These are phyloP conservation scores for Ophiostoma pallidulum DNA, from an alignment of 2,329 filamentous ascomycete species.

Conservation along the genomic window DNA sequence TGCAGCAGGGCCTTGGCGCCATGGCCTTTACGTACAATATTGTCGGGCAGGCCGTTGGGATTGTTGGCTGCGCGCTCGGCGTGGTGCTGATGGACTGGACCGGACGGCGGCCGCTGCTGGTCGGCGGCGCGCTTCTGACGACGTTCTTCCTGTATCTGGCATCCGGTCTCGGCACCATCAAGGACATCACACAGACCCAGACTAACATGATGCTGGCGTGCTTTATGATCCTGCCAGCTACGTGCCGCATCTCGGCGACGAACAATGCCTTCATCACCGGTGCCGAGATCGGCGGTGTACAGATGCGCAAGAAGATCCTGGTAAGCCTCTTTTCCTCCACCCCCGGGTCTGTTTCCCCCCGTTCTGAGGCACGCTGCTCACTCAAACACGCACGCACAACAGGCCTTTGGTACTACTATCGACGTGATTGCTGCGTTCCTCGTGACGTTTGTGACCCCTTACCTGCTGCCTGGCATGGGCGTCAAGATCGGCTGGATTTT, in stretches of 20 bases:
- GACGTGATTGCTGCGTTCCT: conserved; percentile 10
- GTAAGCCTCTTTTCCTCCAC: conserved; percentile 1
- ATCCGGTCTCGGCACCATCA: conserved; percentile 3
- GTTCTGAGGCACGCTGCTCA: not conserved
- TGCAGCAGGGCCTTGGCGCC: conserved; percentile 13
- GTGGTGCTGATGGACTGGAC: conserved; percentile 5
- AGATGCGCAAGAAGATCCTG: conserved; percentile 13
- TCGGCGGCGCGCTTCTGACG: conserved; percentile 1
- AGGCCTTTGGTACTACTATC: conserved; percentile 7
- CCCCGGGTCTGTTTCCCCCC: not conserved
- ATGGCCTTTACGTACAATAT: conserved; percentile 16
- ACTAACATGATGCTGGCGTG: conserved; percentile 13
- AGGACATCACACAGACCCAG: conserved; percentile 3
- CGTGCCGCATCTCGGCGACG: conserved; percentile 10
- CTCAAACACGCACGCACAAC: too few species aligned
- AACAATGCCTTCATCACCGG: conserved; percentile 13
- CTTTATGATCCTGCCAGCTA: conserved; percentile 12
- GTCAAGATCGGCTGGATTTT: conserved; percentile 15
- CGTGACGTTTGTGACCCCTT: conserved; percentile 12
- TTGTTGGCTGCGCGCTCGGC: conserved; percentile 7
- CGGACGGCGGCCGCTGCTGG: conserved; percentile 10
- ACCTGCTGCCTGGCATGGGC: conserved; percentile 11
- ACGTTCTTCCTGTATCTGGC: conserved; percentile 12
- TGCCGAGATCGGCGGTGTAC: conserved; percentile 12
- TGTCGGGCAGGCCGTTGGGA: conserved; percentile 12